Evolutionary conservation across 768 basidiomycete genomes (phyloP).

Genomic region (Kwoniella dejecticola): DNA sequence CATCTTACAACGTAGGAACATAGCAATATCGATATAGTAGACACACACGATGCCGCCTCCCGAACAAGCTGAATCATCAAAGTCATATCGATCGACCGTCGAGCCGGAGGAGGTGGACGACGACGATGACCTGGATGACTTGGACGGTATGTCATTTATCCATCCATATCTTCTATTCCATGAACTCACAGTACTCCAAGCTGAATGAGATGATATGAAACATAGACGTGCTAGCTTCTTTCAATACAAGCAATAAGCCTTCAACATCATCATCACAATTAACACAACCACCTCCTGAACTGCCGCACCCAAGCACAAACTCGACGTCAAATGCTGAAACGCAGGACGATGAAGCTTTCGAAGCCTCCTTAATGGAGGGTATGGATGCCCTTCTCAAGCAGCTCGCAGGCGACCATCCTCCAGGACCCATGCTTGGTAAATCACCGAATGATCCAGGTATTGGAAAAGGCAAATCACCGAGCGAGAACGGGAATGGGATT

Average conservation of each 20-base stretch:
- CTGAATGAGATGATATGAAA: background rate
- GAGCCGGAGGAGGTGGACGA: slow-evolving; percentile 47
- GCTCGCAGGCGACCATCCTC: slow-evolving; percentile 46
- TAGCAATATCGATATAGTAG: background rate
- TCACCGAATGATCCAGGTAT: background rate
- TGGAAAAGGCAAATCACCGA: background rate
- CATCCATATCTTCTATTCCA: background rate
- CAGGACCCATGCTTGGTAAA: slow-evolving; percentile 41
- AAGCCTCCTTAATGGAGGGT: slow-evolving; percentile 48
- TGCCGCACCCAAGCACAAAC: background rate
- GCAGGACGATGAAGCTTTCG: slow-evolving; percentile 48
- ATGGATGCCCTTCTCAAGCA: slow-evolving; percentile 52
- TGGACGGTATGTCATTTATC: slow-evolving; percentile 44
- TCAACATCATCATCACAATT: slow-evolving; percentile 8
- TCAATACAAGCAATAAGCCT: slow-evolving; percentile 26
- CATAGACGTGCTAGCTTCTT: slow-evolving; percentile 49
- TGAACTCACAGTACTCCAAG: too few species aligned
- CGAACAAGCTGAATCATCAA: slow-evolving; percentile 12
- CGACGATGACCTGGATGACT: slow-evolving; percentile 51
- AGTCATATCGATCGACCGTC: slow-evolving; percentile 32
- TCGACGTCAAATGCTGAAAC: slow-evolving; percentile 16
- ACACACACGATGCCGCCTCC: slow-evolving; percentile 6
- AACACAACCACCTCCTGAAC: background rate
- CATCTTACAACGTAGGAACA: too few species aligned
- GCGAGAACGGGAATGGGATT: background rate